A percentile compares a stretch with the other conserved stretches of the same genome.
phyloP scores from a whole-genome alignment of 768 basidiomycete genomes.

The Hypsizygus marmoreus region DNA sequence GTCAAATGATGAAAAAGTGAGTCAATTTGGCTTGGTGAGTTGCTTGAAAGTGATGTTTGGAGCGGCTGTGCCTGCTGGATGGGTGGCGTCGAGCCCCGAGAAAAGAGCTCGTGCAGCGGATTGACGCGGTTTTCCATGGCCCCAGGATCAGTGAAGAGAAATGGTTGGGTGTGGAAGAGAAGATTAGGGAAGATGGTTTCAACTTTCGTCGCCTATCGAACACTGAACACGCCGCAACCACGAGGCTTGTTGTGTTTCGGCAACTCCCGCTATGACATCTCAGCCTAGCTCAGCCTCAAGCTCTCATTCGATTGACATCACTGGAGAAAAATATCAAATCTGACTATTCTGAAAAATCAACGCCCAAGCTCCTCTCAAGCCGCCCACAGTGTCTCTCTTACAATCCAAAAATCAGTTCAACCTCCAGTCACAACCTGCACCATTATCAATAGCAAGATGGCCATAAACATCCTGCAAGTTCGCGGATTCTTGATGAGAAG shows the following conservation, averaged over 20 bases:
- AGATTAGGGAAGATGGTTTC: constrained; percentile 13
- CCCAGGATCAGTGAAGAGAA: constrained; percentile 14
- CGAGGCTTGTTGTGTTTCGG: constrained; percentile 42
- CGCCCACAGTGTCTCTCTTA: too few relatives aligned
- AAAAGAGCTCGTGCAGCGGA: constrained; percentile 52
- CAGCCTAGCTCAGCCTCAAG: too few relatives aligned
- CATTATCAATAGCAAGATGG: too few relatives aligned
- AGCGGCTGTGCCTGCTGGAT: constrained; percentile 30
- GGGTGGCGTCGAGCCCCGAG: constrained; percentile 56
- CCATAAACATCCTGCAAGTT: too few relatives aligned
- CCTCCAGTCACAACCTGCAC: too few relatives aligned
- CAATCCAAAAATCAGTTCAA: too few relatives aligned
- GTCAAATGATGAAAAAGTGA: constrained; percentile 64
- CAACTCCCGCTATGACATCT: constrained; percentile 28
- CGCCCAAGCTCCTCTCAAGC: neutral
- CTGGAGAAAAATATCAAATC: neutral
- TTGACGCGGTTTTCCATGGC: constrained; percentile 45
- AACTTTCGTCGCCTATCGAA: constrained; percentile 24
- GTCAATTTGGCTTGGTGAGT: constrained; percentile 62
- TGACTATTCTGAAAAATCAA: too few relatives aligned
- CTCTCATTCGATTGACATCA: too few relatives aligned
- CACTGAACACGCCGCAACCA: constrained; percentile 44
- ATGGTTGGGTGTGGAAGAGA: constrained; percentile 9
- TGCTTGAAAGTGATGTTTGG: constrained; percentile 40
- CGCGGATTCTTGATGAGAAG: too few relatives aligned